phyloP scores from a whole-genome alignment of 192 early-diverging fungal species.

The Dispira parvispora region DNA sequence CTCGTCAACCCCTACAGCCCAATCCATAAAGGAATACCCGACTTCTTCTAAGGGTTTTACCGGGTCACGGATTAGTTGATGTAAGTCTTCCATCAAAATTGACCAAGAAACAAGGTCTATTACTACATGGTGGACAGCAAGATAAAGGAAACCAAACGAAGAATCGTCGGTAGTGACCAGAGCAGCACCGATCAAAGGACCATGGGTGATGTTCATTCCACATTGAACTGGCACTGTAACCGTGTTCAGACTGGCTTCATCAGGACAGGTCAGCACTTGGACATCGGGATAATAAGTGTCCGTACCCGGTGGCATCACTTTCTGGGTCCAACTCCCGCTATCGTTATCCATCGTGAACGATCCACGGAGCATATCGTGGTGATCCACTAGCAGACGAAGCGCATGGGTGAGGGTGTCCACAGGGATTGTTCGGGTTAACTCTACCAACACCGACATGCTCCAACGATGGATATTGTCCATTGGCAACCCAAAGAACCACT shows the following conservation, averaged over 20 bases:
- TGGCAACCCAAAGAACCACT: too few species aligned
- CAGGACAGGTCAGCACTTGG: not conserved
- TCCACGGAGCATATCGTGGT: too few species aligned
- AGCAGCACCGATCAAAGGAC: not conserved
- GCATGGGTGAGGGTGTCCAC: too few species aligned
- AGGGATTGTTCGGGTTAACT: too few species aligned
- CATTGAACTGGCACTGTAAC: not conserved
- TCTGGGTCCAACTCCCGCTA: too few species aligned
- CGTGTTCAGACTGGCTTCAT: not conserved
- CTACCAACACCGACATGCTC: too few species aligned
- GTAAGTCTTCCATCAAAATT: constrained; percentile 16
- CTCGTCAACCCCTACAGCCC: constrained; percentile 1
- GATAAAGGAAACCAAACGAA: constrained; percentile 7
- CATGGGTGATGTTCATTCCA: not conserved
- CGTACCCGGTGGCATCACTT: not conserved
- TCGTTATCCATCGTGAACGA: too few species aligned
- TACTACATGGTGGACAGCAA: constrained; percentile 18
- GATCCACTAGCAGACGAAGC: too few species aligned
- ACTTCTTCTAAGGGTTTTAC: constrained; percentile 11
- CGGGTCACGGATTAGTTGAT: constrained; percentile 7
- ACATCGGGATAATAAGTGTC: not conserved
- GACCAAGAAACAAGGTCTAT: constrained; percentile 19
- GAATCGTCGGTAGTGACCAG: constrained; percentile 11
- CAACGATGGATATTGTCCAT: too few species aligned
- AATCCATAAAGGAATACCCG: constrained; percentile 11